Conservation (phyloP, 441 rosid species). For the Jatropha multifida region DNA sequence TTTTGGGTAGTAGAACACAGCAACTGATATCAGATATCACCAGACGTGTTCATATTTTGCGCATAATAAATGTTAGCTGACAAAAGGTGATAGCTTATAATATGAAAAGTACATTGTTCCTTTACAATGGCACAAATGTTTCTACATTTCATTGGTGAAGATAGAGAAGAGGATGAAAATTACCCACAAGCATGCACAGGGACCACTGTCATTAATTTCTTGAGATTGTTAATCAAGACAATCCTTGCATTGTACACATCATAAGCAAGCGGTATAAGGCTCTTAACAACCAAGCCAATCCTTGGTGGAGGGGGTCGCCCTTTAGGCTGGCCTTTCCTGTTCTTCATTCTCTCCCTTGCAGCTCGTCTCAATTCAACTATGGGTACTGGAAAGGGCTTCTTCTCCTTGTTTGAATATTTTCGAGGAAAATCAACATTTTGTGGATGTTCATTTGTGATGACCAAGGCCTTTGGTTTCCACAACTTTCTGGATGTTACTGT, state of each 20-base stretch:
- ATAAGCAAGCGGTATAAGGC: conserved; percentile 72
- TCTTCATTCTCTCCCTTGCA: conserved; percentile 80
- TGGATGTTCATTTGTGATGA: conserved; percentile 54
- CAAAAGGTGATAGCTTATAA: not conserved
- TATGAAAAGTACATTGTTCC: not conserved
- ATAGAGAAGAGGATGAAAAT: conserved; percentile 25
- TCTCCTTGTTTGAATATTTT: conserved; percentile 69
- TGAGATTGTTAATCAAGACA: conserved; percentile 75
- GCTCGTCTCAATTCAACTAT: conserved; percentile 83
- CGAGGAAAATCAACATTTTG: conserved; percentile 89
- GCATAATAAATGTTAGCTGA: not conserved
- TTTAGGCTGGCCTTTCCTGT: conserved; percentile 60
- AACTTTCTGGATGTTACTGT: conserved; percentile 35
- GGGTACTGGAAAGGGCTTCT: conserved; percentile 87
- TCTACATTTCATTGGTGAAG: not conserved
- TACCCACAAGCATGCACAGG: conserved; percentile 92
- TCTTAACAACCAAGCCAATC: conserved; percentile 68
- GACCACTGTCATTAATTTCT: conserved; percentile 72
- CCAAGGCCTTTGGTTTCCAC: conserved; percentile 29
- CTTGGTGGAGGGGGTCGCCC: conserved; percentile 66
- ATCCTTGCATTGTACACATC: conserved; percentile 68
- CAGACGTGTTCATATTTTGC: not conserved
- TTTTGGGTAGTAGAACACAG: not conserved
- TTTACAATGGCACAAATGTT: not conserved
- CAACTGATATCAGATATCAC: not conserved